These are phyloP conservation scores for Fagopyrum esculentum DNA, from an alignment of 148 eudicot genomes.

Conservation along the genomic window DNA sequence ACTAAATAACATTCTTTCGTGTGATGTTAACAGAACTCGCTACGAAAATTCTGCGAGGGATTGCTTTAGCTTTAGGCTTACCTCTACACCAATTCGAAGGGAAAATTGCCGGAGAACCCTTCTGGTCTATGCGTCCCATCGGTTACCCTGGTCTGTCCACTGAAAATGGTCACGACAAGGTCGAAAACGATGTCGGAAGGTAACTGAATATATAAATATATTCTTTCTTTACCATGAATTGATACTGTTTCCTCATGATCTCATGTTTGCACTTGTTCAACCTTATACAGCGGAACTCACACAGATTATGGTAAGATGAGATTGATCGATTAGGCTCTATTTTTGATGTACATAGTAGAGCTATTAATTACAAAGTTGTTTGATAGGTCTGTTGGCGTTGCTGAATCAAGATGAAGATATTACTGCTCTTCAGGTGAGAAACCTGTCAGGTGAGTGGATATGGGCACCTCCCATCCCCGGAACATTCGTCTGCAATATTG, in stretches of 20 bases:
- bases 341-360: not conserved
- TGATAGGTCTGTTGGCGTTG: slow-evolving; percentile 73
- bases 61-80: slow-evolving; percentile 76
- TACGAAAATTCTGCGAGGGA: slow-evolving; percentile 74
- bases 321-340: not conserved
- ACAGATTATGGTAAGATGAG: slow-evolving; percentile 73
- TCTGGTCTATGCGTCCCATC: slow-evolving; percentile 80
- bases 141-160: slow-evolving; percentile 61
- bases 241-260: slow-evolving; percentile 13
- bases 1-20: too few species aligned
- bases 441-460: slow-evolving; percentile 89
- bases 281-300: slow-evolving; percentile 71
- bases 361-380: not conserved
- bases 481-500: slow-evolving; percentile 89
- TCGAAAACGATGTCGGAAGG: slow-evolving; percentile 69
- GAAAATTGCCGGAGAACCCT: slow-evolving; percentile 69
- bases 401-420: slow-evolving; percentile 82
- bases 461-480: slow-evolving; percentile 86
- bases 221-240: not conserved
- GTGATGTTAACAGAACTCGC: slow-evolving; percentile 48
- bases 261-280: slow-evolving; percentile 13
- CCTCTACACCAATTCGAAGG: slow-evolving; percentile 65
- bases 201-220: slow-evolving; percentile 18
- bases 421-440: slow-evolving; percentile 91
- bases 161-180: slow-evolving; percentile 30